phyloP scores from a whole-genome alignment of 23 red algal genomes.

The Chondrus crispus region DNA sequence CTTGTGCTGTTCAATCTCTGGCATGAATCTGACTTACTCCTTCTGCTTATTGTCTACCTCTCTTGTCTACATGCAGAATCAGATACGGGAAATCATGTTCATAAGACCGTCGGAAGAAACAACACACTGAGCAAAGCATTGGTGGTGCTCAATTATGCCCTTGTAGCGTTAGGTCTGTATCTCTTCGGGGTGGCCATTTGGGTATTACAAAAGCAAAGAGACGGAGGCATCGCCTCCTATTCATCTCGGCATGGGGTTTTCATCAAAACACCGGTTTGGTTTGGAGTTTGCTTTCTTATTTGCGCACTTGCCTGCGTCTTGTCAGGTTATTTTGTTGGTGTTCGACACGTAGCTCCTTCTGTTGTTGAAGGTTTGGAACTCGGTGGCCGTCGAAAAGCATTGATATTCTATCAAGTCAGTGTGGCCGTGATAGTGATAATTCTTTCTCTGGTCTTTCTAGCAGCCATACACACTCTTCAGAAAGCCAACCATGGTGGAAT shows the following conservation, averaged over 20 bases:
- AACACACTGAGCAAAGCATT: constrained; percentile 29
- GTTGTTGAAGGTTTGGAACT: constrained; percentile 29
- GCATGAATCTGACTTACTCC: too few species aligned
- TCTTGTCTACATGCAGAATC: too few species aligned
- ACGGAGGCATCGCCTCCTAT: constrained; percentile 40
- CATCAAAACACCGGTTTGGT: background rate
- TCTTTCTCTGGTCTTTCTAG: constrained; percentile 31
- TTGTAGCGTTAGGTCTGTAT: background rate
- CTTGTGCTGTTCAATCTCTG: too few species aligned
- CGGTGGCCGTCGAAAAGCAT: constrained; percentile 11
- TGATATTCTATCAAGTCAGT: constrained; percentile 31
- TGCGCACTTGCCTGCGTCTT: constrained; percentile 13
- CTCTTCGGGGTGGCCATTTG: constrained; percentile 16
- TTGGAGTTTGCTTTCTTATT: constrained; percentile 7
- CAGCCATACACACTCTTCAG: constrained; percentile 15
- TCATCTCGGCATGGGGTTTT: background rate
- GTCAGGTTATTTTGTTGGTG: constrained; percentile 24
- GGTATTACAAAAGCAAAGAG: constrained; percentile 21
- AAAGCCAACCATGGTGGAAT: constrained; percentile 25
- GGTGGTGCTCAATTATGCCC: constrained; percentile 17
- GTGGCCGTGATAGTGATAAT: background rate
- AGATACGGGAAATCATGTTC: constrained; percentile 25
- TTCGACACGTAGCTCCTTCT: constrained; percentile 31
- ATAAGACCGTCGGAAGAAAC: constrained; percentile 37
- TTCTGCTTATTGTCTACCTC: too few species aligned